A percentile compares a stretch with the other conserved stretches of the same genome.
These are phyloP conservation scores for Paraphysoderma sedebokerense DNA, from an alignment of 371 early-diverging fungal genomes.

Conservation along the genomic window DNA sequence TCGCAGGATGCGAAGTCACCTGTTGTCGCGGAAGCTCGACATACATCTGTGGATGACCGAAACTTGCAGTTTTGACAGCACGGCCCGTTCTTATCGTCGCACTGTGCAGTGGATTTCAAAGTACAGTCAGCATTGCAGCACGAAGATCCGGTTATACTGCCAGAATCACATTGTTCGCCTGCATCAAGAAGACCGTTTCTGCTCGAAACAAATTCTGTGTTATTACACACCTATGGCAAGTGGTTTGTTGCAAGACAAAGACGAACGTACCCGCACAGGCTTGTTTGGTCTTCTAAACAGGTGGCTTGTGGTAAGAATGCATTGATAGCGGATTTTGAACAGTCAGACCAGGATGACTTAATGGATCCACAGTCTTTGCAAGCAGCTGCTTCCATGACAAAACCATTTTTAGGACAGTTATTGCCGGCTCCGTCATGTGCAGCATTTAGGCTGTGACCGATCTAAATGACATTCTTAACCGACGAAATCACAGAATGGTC, in stretches of 20 bases:
- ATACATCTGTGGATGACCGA: background rate
- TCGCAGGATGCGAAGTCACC: background rate
- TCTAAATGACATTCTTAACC: no score
- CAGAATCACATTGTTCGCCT: conserved; percentile 2
- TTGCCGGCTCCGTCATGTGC: background rate
- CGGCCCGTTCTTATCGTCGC: conserved; percentile 2
- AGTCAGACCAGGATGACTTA: background rate
- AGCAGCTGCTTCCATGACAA: background rate
- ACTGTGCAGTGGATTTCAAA: background rate
- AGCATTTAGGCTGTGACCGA: background rate
- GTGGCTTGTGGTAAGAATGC: background rate
- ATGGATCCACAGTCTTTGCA: background rate
- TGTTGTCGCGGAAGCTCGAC: background rate
- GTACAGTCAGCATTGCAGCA: background rate
- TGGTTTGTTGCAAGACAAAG: background rate
- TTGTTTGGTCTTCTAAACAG: background rate
- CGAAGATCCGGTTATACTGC: background rate
- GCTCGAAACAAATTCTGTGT: background rate
- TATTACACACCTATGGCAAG: background rate
- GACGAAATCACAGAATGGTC: no score
- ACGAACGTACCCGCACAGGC: conserved; percentile 1
- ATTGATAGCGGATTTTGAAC: background rate
- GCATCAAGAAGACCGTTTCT: conserved; percentile 3
- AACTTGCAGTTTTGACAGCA: conserved; percentile 2
- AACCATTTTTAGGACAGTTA: background rate